phyloP scores from a whole-genome alignment of 2,329 filamentous ascomycete species.

The Pseudogymnoascus sp. region DNA sequence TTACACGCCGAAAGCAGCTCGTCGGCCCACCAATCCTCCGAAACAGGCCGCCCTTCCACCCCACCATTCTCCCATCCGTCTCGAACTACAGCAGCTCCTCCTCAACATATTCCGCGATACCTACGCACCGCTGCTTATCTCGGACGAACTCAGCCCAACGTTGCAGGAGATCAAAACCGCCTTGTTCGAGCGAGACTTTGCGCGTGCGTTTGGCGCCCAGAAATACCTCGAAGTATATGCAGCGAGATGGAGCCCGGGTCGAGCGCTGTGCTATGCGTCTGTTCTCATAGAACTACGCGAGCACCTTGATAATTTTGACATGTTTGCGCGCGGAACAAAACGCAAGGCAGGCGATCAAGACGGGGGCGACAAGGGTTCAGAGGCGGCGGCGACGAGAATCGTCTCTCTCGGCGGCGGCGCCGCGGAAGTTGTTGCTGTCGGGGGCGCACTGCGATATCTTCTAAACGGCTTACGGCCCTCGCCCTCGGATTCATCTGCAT shows the following conservation, averaged over 20 bases:
- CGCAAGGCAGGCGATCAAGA: constrained; percentile 10
- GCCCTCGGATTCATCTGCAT: constrained; percentile 8
- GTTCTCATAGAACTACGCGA: constrained; percentile 35
- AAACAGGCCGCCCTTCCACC: not conserved
- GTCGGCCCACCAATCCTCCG: not conserved
- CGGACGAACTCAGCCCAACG: constrained; percentile 40
- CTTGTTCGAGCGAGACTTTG: constrained; percentile 79
- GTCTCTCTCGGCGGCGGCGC: constrained; percentile 38
- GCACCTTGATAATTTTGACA: constrained; percentile 14
- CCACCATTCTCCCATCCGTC: constrained; percentile 28
- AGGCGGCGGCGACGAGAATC: constrained; percentile 10
- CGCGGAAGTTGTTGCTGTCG: constrained; percentile 57
- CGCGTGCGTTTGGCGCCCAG: constrained; percentile 62
- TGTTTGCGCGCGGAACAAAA: constrained; percentile 5
- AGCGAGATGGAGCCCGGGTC: constrained; percentile 79
- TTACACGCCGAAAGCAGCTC: not conserved
- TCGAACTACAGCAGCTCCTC: constrained; percentile 57
- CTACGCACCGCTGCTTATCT: constrained; percentile 45
- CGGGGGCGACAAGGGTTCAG: constrained; percentile 8
- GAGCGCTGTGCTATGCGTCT: constrained; percentile 70
- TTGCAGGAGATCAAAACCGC: constrained; percentile 81
- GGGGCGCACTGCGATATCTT: constrained; percentile 39
- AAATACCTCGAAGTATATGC: constrained; percentile 76
- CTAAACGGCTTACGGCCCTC: constrained; percentile 10
- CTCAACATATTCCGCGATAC: constrained; percentile 64